A percentile compares a stretch with the other conserved stretches of the same genome.
Conservation (phyloP, 108 stramenopile genomes). For the Cyclostephanos tholiformis region DNA sequence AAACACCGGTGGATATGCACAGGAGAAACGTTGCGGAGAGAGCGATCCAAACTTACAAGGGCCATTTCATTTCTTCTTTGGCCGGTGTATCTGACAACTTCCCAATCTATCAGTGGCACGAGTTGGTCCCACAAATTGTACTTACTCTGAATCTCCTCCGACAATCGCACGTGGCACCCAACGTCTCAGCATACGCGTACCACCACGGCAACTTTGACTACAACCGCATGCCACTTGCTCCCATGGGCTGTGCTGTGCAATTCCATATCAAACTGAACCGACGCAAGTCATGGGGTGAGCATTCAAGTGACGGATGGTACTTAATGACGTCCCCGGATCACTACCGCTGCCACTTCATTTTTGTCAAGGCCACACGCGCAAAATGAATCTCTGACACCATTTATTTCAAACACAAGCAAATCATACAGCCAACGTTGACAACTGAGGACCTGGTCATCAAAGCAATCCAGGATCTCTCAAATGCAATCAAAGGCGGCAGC, state of each 20-base stretch:
- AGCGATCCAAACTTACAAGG: too few species aligned
- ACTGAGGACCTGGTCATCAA: neutral
- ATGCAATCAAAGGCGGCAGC: neutral
- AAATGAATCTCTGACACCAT: neutral
- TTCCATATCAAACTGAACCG: constrained; percentile 26
- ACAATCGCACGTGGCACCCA: constrained; percentile 35
- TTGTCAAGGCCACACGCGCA: constrained; percentile 13
- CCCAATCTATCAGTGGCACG: too few species aligned
- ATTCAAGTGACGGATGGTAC: constrained; percentile 34
- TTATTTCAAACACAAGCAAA: neutral
- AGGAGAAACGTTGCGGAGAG: too few species aligned
- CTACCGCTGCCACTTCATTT: constrained; percentile 25
- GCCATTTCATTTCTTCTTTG: too few species aligned
- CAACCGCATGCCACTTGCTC: constrained; percentile 54
- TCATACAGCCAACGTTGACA: neutral
- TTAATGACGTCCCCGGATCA: constrained; percentile 15
- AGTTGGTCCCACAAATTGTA: too few species aligned
- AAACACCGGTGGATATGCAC: too few species aligned
- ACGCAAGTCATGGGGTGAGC: constrained; percentile 23
- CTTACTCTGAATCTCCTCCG: constrained; percentile 40
- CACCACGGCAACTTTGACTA: constrained; percentile 35
- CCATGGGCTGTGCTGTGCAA: constrained; percentile 45
- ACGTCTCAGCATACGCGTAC: constrained; percentile 14
- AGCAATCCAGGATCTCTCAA: constrained; percentile 4
- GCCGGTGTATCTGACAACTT: too few species aligned